Evolutionary conservation across 768 basidiomycete genomes (phyloP), one percentile per base, ranked within the genome.

Genomic region (Macrocybe gigantea): DNA sequence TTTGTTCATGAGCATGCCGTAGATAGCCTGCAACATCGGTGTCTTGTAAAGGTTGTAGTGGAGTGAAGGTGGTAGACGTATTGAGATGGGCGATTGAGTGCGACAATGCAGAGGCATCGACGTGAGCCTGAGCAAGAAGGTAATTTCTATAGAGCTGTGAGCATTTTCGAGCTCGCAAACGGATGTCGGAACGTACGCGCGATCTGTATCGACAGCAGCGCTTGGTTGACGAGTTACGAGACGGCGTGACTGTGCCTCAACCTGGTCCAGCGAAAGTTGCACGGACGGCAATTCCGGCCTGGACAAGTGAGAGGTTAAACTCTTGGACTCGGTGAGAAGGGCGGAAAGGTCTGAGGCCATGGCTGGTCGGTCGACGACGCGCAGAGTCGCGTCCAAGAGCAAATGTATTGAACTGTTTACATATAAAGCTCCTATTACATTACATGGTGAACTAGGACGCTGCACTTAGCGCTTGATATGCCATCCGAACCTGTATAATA

Each of bases 21-120:
- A 95, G 80, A 61, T 89, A 94, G n/a, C 91, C 91, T 33, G 88
- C 82, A 44, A 95, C 88, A 60, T 96, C 93, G 0, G 88, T 93
- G 69, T 96, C 93, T 58, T 88, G 85, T n/a, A 95, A 75, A 5
- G 91, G 88, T 59, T 92, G 89, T n/a, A 93, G 71, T 0, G 92
- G 90, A 15, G 87, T 81, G 63, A 93, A 95, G 0, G 90, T 94
- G 4, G 86, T 72, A 1, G 84, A 71, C 2, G 89, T 81, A 59
- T 93, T 88, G 52, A 93, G 68, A 53, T 88, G 81, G 4, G 89
- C 86, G 49, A 97, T 93, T 0, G 88, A 88, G 54, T 74, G 80
- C 7, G 83, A 82, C 10, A 98, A 74, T 1, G 88, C 83, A n/a
- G 93, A 82, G 1, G 89, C 88, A 67, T 99, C 93, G 52, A 99